Base-by-base conservation (phyloP, 2,329 filamentous ascomycete species). In the Fusarium siculi region DNA sequence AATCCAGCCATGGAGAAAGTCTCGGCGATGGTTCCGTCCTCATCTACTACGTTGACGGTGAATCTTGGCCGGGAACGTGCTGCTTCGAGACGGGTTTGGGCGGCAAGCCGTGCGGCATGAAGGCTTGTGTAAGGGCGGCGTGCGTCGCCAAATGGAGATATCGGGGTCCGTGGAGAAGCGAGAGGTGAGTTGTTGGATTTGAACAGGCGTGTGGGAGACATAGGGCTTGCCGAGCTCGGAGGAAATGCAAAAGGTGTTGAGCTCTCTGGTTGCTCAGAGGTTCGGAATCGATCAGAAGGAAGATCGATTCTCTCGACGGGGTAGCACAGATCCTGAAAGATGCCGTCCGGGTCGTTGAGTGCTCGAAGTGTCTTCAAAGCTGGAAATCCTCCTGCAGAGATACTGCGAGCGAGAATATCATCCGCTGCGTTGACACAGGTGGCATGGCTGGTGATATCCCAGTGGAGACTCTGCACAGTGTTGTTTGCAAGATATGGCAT, bases 281-380 rank as follows among this genome's bases (percentile, higher is more conserved):
- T 30, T 25, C 82, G 82, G 77, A 85, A 87, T 28, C 85, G 85
- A 69, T 90, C 87, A 15, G 81, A 81, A 2, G 87, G 84, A 28
- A 87, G 82, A 44, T 90, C 86, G 25, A 89, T 83, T 36, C 85
- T 85, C 36, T 88, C 87, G 8, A 86, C 82, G 2, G 92, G 92
- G 47, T 86, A 87, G 80, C 93, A 95, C 3, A 94, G 85, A 3
- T 85, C 82, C 81, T 95, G 93, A 70, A 95, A 89, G 12, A 88
- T 74, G 32, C 92, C 93, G 9, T 93, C 88, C 3, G 91, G 88
- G 72, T 95, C 93, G 64, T 89, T 89, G 3, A 92, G 93, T 0
- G 89, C 85, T 60, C 93, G 89, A 23, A 95, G 81, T 4, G 79
- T 83, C 15, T 83, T 84, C 15, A 95, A 85, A 1, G 82, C 79